Conservation (phyloP, 2,329 filamentous ascomycete genomes). For the Hymenoscyphus infarciens region DNA sequence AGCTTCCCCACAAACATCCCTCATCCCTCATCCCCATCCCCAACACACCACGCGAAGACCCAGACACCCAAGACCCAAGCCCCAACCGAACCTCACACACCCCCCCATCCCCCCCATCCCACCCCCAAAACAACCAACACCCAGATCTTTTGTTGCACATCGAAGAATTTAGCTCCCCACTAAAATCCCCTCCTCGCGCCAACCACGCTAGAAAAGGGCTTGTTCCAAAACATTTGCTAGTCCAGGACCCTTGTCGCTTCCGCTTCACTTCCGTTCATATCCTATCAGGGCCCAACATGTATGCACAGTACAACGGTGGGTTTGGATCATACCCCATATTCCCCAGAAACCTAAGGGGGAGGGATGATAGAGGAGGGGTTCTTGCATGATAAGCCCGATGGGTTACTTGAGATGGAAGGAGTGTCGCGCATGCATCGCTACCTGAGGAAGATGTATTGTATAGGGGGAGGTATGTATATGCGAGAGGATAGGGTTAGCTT, state of each 20-base stretch:
- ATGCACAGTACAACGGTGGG: no score
- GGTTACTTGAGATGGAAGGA: no score
- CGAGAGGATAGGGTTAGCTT: background rate
- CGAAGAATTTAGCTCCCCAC: constrained; percentile 14
- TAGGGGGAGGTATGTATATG: background rate
- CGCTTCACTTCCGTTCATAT: no score
- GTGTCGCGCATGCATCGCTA: no score
- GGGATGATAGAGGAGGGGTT: no score
- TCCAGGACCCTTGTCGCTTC: background rate
- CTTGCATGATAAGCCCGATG: no score
- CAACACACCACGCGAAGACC: background rate
- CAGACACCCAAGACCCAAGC: background rate
- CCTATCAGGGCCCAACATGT: no score
- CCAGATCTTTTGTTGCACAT: constrained; percentile 15
- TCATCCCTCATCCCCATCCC: background rate
- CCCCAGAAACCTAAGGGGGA: no score
- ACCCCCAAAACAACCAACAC: background rate
- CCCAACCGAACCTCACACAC: background rate
- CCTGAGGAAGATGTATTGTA: no score
- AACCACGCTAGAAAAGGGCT: background rate
- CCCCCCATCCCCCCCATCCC: background rate
- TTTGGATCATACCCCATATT: no score
- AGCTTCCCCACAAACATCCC: no score
- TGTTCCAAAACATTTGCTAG: background rate
- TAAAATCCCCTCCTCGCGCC: background rate